Evolutionary conservation across 2,329 filamentous ascomycete species (phyloP).

Genomic region (Exophiala alcalophila): DNA sequence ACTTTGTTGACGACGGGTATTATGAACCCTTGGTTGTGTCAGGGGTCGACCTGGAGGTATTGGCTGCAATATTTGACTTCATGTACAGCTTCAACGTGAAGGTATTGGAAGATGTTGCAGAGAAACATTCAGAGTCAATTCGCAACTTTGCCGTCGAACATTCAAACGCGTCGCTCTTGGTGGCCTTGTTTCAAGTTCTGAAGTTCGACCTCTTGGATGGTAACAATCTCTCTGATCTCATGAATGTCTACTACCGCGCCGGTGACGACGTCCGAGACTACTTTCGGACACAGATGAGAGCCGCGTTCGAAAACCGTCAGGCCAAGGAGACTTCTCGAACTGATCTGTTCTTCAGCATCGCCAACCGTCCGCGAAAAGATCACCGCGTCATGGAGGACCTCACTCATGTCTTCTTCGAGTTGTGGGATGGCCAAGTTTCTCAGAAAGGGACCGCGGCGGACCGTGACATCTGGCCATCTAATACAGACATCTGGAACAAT

Average conservation of each 20-base stretch:
- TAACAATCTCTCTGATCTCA: not conserved
- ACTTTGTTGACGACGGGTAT: too few species aligned
- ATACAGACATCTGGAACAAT: too few species aligned
- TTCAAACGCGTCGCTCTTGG: not conserved
- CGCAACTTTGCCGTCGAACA: not conserved
- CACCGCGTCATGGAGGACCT: constrained; percentile 1
- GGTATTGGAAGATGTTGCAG: too few species aligned
- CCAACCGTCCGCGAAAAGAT: not conserved
- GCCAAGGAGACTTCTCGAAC: not conserved
- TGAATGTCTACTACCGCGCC: constrained; percentile 5
- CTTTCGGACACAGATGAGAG: not conserved
- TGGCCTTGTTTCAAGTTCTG: not conserved
- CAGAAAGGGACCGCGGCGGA: too few species aligned
- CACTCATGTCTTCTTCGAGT: not conserved
- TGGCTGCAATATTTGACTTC: not conserved
- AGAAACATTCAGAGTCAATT: not conserved
- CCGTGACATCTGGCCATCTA: too few species aligned
- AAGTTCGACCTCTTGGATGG: not conserved
- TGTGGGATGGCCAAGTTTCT: too few species aligned
- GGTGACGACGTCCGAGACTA: not conserved
- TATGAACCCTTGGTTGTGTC: too few species aligned
- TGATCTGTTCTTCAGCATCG: not conserved
- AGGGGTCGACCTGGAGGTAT: too few species aligned
- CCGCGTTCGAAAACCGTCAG: not conserved
- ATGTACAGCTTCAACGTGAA: too few species aligned